phyloP scores from a whole-genome alignment of 495 filamentous ascomycete species.

The Mytilinidion resinicola region DNA sequence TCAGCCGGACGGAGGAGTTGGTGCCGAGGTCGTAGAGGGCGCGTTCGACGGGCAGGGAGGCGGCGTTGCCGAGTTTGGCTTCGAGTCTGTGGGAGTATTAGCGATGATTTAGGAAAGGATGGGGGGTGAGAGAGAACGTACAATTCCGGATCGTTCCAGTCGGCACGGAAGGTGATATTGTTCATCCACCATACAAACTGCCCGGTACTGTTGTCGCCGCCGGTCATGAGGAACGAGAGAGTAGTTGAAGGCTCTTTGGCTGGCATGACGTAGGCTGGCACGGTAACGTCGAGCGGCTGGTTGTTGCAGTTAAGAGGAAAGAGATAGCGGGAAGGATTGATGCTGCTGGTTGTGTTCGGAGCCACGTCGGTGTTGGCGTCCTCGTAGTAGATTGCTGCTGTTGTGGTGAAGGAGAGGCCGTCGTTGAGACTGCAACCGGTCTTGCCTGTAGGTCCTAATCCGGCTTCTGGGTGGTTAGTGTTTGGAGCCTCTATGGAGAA shows the following conservation, averaged over 20 bases:
- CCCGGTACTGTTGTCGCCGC: slow-evolving; percentile 41
- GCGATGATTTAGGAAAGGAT: too few species aligned
- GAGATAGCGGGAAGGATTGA: slow-evolving; percentile 1
- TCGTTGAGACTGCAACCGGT: slow-evolving; percentile 16
- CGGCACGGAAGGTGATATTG: slow-evolving; percentile 44
- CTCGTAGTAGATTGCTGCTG: slow-evolving; percentile 6
- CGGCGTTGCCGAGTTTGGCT: slow-evolving; percentile 39
- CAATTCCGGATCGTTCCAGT: slow-evolving; percentile 55
- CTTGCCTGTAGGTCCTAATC: not conserved
- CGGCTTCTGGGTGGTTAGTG: not conserved
- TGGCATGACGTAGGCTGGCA: slow-evolving; percentile 41
- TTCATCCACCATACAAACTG: slow-evolving; percentile 52
- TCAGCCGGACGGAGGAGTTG: slow-evolving; percentile 47
- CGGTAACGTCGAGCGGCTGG: slow-evolving; percentile 39
- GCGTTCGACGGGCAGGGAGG: slow-evolving; percentile 39
- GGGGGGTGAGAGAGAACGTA: not conserved
- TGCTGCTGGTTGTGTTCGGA: slow-evolving; percentile 1
- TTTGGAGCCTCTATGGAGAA: not conserved
- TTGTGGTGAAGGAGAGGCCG: slow-evolving; percentile 18
- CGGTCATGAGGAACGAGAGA: slow-evolving; percentile 43
- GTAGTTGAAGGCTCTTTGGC: slow-evolving; percentile 42
- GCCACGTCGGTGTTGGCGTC: not conserved
- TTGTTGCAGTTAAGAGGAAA: not conserved
- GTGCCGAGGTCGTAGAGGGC: slow-evolving; percentile 51
- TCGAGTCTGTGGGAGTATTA: slow-evolving; percentile 27